phyloP scores from a whole-genome alignment of 2,329 filamentous ascomycete species.

The Aspergillus novofumigatus region DNA sequence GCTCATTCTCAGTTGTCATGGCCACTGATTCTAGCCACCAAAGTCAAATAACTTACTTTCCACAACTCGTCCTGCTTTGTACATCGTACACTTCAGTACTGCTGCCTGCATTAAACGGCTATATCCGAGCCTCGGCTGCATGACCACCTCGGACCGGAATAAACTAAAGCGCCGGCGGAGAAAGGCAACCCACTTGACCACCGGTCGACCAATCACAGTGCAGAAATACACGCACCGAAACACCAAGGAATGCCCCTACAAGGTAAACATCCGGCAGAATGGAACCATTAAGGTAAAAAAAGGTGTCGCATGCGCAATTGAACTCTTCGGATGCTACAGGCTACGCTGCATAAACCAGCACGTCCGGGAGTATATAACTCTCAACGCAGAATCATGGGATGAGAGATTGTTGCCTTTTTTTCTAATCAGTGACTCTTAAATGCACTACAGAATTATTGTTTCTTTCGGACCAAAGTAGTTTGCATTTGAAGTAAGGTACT shows the following conservation, averaged over 20 bases:
- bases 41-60: not conserved
- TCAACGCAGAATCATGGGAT: not conserved
- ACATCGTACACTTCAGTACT: not conserved
- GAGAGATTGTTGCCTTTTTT: not conserved
- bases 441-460: not conserved
- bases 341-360: conserved; percentile 45
- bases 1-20: not conserved
- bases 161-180: conserved; percentile 7
- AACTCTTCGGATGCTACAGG: conserved; percentile 30
- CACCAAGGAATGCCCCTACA: not conserved
- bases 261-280: conserved; percentile 13
- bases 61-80: not conserved
- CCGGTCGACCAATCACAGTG: not conserved
- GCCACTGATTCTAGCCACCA: not conserved
- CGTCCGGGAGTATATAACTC: conserved; percentile 17
- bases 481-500: not conserved
- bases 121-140: conserved; percentile 11
- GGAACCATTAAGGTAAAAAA: not conserved
- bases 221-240: not conserved
- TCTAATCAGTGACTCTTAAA: not conserved
- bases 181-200: not conserved
- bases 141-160: conserved; percentile 9
- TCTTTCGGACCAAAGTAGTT: not conserved
- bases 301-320: not conserved
- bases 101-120: not conserved